Conservation (phyloP, 768 basidiomycete species). For the Cytidiella melzeri region DNA sequence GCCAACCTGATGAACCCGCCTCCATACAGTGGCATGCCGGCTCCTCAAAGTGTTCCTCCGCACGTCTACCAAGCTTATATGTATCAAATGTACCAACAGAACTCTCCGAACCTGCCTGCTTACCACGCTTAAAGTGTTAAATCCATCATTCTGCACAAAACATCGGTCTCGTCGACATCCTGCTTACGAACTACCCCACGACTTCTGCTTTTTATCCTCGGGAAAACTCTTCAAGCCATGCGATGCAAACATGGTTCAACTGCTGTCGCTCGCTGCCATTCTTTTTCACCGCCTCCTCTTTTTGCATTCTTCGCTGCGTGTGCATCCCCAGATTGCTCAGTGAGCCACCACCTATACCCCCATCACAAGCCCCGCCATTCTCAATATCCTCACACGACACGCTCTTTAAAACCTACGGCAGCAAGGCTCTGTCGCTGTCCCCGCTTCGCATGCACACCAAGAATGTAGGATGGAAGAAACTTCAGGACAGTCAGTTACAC, state of each 20-base stretch:
- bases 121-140: slow-evolving; percentile 38
- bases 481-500: not conserved
- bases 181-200: slow-evolving; percentile 12
- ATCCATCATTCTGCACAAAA: slow-evolving; percentile 4
- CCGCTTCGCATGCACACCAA: not conserved
- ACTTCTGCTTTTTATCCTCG: slow-evolving; percentile 8
- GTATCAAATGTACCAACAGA: slow-evolving; percentile 79
- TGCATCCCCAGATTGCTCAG: slow-evolving; percentile 4
- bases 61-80: slow-evolving; percentile 78
- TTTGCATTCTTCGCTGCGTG: not conserved
- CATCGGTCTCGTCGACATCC: slow-evolving; percentile 2
- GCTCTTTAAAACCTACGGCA: not conserved
- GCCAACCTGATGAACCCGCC: slow-evolving; percentile 52
- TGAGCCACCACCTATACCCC: slow-evolving; percentile 2
- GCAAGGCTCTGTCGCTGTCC: not conserved
- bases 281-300: not conserved
- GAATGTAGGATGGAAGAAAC: not conserved
- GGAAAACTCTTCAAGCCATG: slow-evolving; percentile 9
- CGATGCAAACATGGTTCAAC: slow-evolving; percentile 7
- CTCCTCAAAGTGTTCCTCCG: slow-evolving; percentile 50
- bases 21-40: slow-evolving; percentile 54
- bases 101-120: slow-evolving; percentile 69
- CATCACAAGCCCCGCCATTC: not conserved
- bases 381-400: not conserved
- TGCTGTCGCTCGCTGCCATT: slow-evolving; percentile 10